phyloP scores from a whole-genome alignment of 148 eudicot genomes.

The Cornus suecica region DNA sequence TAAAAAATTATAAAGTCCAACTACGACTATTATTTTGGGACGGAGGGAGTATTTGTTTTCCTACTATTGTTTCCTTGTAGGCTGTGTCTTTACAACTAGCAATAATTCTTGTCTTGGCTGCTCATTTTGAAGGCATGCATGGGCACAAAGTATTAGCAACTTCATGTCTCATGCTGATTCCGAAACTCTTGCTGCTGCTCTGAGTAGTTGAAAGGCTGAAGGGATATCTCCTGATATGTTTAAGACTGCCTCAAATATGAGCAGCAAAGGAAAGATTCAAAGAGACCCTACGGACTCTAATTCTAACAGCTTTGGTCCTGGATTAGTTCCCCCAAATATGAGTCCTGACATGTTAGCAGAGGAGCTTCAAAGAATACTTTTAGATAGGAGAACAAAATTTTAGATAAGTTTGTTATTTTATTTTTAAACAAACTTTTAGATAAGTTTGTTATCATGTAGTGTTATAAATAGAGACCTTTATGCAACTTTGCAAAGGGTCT shows the following conservation, averaged over 20 bases:
- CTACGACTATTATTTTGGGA: too few relatives aligned
- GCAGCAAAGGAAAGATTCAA: slow-evolving; percentile 64
- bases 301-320: slow-evolving; percentile 40
- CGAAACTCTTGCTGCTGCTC: slow-evolving; percentile 64
- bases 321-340: slow-evolving; percentile 55
- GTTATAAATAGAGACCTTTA: too few relatives aligned
- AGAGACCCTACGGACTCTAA: slow-evolving; percentile 33
- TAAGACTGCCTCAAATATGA: slow-evolving; percentile 77
- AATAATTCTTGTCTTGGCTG: background rate
- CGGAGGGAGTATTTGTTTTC: too few relatives aligned
- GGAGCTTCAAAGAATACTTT: slow-evolving; percentile 81
- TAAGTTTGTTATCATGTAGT: too few relatives aligned
- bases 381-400: too few relatives aligned
- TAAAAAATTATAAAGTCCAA: too few relatives aligned
- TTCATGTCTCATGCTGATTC: slow-evolving; percentile 75
- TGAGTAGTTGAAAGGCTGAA: slow-evolving; percentile 54
- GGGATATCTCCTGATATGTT: slow-evolving; percentile 79
- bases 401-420: too few relatives aligned
- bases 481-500: too few relatives aligned
- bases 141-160: background rate
- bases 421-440: too few relatives aligned
- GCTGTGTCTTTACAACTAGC: background rate
- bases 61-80: background rate
- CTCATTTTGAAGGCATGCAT: background rate
- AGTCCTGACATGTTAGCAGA: slow-evolving; percentile 87